phyloP scores from a whole-genome alignment of 768 basidiomycete genomes.

The Pleurotus tuoliensis region DNA sequence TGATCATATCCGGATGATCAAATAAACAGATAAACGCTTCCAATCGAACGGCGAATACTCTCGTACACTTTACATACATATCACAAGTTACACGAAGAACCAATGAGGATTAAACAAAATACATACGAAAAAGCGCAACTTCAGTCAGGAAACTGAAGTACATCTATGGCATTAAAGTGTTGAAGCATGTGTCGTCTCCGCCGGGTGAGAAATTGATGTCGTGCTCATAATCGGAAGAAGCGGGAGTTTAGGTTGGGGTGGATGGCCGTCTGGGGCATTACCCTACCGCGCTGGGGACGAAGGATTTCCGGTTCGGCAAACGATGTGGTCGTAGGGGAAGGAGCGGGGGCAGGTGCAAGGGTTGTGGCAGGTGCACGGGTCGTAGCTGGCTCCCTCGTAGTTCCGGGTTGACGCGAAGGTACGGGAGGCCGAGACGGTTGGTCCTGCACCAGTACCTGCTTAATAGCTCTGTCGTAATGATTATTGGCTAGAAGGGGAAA shows the following conservation, averaged over 20 bases:
- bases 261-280: not conserved
- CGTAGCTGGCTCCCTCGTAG: slow-evolving; percentile 2
- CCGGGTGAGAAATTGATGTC: not conserved
- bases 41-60: not conserved
- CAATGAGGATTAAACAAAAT: not conserved
- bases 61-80: not conserved
- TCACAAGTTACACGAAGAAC: not conserved
- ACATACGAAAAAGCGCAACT: not conserved
- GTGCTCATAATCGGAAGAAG: slow-evolving; percentile 3
- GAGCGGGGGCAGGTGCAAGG: slow-evolving; percentile 6
- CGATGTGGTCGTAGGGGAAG: not conserved
- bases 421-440: slow-evolving; percentile 14
- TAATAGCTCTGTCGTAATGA: slow-evolving; percentile 46
- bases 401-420: not conserved
- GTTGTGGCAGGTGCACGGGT: slow-evolving; percentile 4
- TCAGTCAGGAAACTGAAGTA: too few species aligned
- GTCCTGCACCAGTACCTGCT: slow-evolving; percentile 36
- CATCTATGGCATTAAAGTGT: too few species aligned
- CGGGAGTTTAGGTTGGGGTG: slow-evolving; percentile 6
- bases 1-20: not conserved
- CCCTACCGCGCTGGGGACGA: slow-evolving; percentile 2
- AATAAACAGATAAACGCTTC: too few species aligned
- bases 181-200: too few species aligned
- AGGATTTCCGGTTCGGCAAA: not conserved
- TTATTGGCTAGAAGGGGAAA: slow-evolving; percentile 32